These are phyloP conservation scores for Candida takata DNA, from an alignment of 805 yeast genomes.

Conservation along the genomic window DNA sequence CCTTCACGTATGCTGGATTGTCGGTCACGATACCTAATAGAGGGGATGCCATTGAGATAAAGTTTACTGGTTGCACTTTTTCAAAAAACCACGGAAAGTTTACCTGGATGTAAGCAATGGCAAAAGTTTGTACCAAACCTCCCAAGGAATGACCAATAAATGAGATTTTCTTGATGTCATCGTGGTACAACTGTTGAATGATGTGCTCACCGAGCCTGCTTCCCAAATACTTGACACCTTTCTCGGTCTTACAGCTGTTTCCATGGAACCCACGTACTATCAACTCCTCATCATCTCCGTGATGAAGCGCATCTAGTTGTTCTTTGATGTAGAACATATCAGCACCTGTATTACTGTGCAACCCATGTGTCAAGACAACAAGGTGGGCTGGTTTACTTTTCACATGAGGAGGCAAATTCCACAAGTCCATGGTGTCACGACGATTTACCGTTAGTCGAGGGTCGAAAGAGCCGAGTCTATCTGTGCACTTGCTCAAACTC, in stretches of 20 bases:
- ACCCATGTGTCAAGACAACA: conserved; percentile 68
- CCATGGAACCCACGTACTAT: conserved; percentile 64
- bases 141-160: conserved; percentile 78
- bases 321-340: conserved; percentile 73
- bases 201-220: conserved; percentile 63
- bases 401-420: conserved; percentile 55
- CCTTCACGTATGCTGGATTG: conserved; percentile 66
- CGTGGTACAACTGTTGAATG: conserved; percentile 39
- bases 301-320: conserved; percentile 42
- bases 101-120: conserved; percentile 61
- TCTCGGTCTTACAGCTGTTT: conserved; percentile 71
- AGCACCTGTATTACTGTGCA: conserved; percentile 69
- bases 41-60: conserved; percentile 70
- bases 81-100: conserved; percentile 67
- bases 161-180: conserved; percentile 47
- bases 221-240: conserved; percentile 71
- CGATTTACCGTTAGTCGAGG: conserved; percentile 40
- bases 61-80: conserved; percentile 54
- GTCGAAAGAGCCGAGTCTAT: conserved; percentile 27
- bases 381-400: conserved; percentile 47
- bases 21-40: conserved; percentile 70
- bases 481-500: conserved; percentile 17
- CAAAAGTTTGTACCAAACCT: conserved; percentile 70
- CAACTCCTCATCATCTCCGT: conserved; percentile 38
- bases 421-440: conserved; percentile 55